Conservation (phyloP, 2,329 filamentous ascomycete genomes). For the Colletotrichum eleusines region DNA sequence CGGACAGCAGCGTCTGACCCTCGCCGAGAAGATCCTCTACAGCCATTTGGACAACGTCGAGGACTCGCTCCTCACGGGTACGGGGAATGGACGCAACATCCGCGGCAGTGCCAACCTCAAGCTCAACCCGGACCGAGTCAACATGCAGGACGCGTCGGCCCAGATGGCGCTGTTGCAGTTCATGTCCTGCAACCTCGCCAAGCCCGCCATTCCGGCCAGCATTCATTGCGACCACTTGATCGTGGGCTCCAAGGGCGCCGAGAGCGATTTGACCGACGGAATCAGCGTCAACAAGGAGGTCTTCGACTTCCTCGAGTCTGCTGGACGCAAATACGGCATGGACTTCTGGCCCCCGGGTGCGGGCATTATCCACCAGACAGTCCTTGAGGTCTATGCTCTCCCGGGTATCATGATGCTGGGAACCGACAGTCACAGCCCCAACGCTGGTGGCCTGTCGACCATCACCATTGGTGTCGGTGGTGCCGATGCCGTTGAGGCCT, state of each 20-base stretch:
- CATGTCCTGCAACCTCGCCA: conserved; percentile 93
- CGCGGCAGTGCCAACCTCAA: conserved; percentile 93
- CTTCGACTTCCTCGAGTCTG: conserved; percentile 96
- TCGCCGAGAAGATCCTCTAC: conserved; percentile 98
- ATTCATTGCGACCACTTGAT: conserved; percentile 99
- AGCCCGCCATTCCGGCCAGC: conserved; percentile 93
- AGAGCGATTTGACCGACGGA: conserved; percentile 84
- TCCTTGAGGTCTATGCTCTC: conserved; percentile 97
- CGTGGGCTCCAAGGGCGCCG: conserved; percentile 91
- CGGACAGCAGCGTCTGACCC: conserved; percentile 76
- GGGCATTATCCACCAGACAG: conserved; percentile 97
- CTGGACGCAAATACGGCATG: conserved; percentile 90
- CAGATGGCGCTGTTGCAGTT: conserved; percentile 99
- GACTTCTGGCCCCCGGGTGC: conserved; percentile 96
- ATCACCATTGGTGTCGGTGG: conserved; percentile 98
- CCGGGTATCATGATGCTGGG: conserved; percentile 99
- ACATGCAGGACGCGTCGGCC: conserved; percentile 98
- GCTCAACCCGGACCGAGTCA: conserved; percentile 96
- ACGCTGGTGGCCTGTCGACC: conserved; percentile 92
- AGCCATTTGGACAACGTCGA: conserved; percentile 92
- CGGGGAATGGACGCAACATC: conserved; percentile 85
- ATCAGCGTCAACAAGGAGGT: conserved; percentile 96
- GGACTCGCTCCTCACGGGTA: conserved; percentile 85
- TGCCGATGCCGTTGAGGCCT: conserved; percentile 95
- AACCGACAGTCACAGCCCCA: conserved; percentile 97